These are phyloP conservation scores for Bipolaris cookei DNA, from an alignment of 2,329 filamentous ascomycete genomes.

Conservation along the genomic window DNA sequence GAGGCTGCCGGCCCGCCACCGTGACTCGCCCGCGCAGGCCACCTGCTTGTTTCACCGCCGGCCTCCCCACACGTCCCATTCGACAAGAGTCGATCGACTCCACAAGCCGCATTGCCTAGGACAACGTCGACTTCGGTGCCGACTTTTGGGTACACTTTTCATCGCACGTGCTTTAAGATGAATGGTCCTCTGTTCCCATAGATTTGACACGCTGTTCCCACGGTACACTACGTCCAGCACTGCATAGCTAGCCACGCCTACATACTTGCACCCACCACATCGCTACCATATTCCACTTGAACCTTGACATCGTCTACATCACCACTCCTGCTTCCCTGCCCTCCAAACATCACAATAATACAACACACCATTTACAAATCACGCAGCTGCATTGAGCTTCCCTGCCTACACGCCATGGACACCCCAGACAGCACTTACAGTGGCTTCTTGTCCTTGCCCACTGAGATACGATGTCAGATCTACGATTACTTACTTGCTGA, in stretches of 20 bases:
- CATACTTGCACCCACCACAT: background rate
- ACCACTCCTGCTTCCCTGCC: background rate
- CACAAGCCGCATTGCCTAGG: slow-evolving; percentile 1
- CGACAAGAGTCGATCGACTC: slow-evolving; percentile 10
- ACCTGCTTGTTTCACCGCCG: slow-evolving; percentile 23
- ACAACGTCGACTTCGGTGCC: slow-evolving; percentile 9
- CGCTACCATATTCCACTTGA: background rate
- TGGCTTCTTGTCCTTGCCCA: slow-evolving; percentile 40
- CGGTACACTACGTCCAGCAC: background rate
- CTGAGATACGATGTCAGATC: slow-evolving; percentile 52
- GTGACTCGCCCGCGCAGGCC: slow-evolving; percentile 22
- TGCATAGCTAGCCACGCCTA: background rate
- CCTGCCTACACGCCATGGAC: background rate
- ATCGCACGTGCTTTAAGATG: slow-evolving; percentile 1
- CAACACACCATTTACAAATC: background rate
- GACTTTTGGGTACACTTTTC: background rate
- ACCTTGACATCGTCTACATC: background rate
- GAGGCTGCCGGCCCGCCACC: slow-evolving; percentile 17
- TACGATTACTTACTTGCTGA: slow-evolving; percentile 51
- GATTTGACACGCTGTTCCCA: background rate
- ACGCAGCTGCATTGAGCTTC: background rate
- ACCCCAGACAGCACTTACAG: slow-evolving; percentile 13
- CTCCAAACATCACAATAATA: background rate
- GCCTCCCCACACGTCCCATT: slow-evolving; percentile 21
- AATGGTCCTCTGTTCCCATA: slow-evolving; percentile 7